These are phyloP conservation scores for Globisporangium megalacanthum DNA, from an alignment of 352 stramenopile species.

Conservation along the genomic window DNA sequence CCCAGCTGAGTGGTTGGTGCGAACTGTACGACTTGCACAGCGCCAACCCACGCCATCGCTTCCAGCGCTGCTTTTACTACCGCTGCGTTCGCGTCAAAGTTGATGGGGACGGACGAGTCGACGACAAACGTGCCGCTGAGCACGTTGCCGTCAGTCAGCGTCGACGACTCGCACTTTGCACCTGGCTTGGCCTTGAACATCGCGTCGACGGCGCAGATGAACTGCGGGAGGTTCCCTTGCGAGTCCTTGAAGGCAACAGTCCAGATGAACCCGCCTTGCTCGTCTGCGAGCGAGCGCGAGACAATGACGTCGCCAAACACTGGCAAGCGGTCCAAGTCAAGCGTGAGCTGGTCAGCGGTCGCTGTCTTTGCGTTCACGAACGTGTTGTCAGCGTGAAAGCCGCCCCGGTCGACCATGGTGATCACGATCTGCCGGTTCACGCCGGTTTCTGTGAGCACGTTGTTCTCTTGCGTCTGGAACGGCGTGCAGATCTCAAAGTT, in stretches of 20 bases:
- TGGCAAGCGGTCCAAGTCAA: slow-evolving; percentile 44
- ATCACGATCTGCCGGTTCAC: slow-evolving; percentile 29
- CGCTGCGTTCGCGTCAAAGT: slow-evolving; percentile 42
- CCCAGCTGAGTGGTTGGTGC: slow-evolving; percentile 46
- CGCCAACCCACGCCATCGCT: slow-evolving; percentile 52
- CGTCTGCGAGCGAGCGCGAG: slow-evolving; percentile 54
- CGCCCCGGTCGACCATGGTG: slow-evolving; percentile 41
- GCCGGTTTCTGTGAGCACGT: slow-evolving; percentile 33
- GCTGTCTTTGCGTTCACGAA: slow-evolving; percentile 39
- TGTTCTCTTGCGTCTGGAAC: slow-evolving; percentile 68
- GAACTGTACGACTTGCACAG: slow-evolving; percentile 51
- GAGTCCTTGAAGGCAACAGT: slow-evolving; percentile 68
- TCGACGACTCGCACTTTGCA: slow-evolving; percentile 45
- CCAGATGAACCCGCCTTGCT: slow-evolving; percentile 70
- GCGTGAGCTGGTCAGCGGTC: slow-evolving; percentile 38
- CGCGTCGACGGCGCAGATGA: slow-evolving; percentile 56
- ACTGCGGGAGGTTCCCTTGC: slow-evolving; percentile 61
- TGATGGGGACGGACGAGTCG: slow-evolving; percentile 50
- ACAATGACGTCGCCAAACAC: slow-evolving; percentile 60
- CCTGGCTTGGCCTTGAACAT: slow-evolving; percentile 23
- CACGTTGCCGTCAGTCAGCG: slow-evolving; percentile 69
- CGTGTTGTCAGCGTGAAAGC: slow-evolving; percentile 38
- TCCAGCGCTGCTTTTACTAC: slow-evolving; percentile 47
- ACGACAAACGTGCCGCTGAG: slow-evolving; percentile 69
- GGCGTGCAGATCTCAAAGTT: slow-evolving; percentile 21